Percentiles rank a stretch among this genome's conserved stretches.
These are phyloP conservation scores for Lentinula aciculospora DNA, from an alignment of 768 basidiomycete species.

Conservation along the genomic window DNA sequence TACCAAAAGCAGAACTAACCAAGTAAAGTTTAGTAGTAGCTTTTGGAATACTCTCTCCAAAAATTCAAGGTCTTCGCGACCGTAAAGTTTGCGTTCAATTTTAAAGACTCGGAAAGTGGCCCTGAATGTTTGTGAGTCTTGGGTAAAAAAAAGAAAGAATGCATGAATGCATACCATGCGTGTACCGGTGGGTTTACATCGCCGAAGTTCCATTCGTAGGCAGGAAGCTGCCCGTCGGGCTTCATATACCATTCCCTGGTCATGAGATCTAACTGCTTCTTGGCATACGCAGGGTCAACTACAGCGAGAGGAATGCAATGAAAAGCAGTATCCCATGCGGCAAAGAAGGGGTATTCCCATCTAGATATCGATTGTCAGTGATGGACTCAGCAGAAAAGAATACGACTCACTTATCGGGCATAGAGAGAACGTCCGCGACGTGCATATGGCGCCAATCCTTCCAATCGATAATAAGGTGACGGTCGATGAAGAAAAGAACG, in stretches of 20 bases:
- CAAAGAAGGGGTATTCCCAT: slow-evolving; percentile 99
- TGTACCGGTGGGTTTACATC: slow-evolving; percentile 99
- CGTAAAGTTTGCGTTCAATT: slow-evolving; percentile 94
- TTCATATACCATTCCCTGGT: slow-evolving; percentile 99
- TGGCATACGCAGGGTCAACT: slow-evolving; percentile 92
- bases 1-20: slow-evolving; percentile 38
- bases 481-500: not conserved
- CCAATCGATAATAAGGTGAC: not conserved
- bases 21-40: slow-evolving; percentile 93
- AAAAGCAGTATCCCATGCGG: slow-evolving; percentile 98
- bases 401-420: slow-evolving; percentile 91
- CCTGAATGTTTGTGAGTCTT: slow-evolving; percentile 45
- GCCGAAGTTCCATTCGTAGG: slow-evolving; percentile 99
- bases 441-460: slow-evolving; percentile 97
- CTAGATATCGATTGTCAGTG: slow-evolving; percentile 26
- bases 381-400: not conserved
- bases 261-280: slow-evolving; percentile 93
- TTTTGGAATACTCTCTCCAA: slow-evolving; percentile 99
- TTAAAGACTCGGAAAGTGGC: slow-evolving; percentile 99
- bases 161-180: slow-evolving; percentile 69
- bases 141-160: too few relatives aligned
- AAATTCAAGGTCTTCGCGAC: slow-evolving; percentile 85
- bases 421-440: slow-evolving; percentile 92
- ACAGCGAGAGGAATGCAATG: slow-evolving; percentile 97
- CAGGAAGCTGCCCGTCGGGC: slow-evolving; percentile 97